Base-by-base conservation (phyloP, 495 filamentous ascomycete genomes). In the Neurospora pannonica region DNA sequence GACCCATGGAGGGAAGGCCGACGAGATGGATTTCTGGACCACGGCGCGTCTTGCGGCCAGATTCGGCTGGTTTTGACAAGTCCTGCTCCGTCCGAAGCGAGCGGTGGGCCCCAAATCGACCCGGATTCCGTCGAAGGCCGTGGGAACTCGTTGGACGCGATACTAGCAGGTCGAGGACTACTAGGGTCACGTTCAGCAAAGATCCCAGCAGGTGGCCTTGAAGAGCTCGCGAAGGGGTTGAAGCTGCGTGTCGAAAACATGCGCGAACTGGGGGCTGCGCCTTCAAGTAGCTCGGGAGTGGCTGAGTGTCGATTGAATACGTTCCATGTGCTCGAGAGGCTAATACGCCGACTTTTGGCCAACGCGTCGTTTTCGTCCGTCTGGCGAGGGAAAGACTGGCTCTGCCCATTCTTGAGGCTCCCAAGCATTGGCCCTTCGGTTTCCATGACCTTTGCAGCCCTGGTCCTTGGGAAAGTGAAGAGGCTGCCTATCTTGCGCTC, bases 101-200 rank as follows among this genome's bases (percentile, higher is more conserved):
- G 77, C 1, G 75, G 80, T 3, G 81, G 81, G n/a, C 79, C 81
- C 85, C 85, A 87, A 62, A 87, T 86, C 38, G 83, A 84, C 17
- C 80, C 88, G 37, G 90, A 92, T 67, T 96, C 94, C 10, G 91
- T 94, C 3, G 93, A 95, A 1, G 93, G 94, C 73, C 92, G 88
- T 2, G 92, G 92, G 67, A 95, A 86, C 71, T 96, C 94, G 71
- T 90, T 90, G 0, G 93, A 95, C 9, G 92, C 91, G 37, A 92
- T 93, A 17, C 93, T 95, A 3, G 91, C 88, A 34, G 93, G 93
- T 36, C 93, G 85, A 3, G 92, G 92, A 42, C 92, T 94, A 71
- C 91, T 85, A 17, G 90, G 87, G 70, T 90, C 89, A 21, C 91
- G 85, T 31, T 89, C 86, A 37, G 89, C 87, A 85, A 89, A 93